Evolutionary conservation across 139 green algal species (phyloP).

Genomic region (Chara braunii): DNA sequence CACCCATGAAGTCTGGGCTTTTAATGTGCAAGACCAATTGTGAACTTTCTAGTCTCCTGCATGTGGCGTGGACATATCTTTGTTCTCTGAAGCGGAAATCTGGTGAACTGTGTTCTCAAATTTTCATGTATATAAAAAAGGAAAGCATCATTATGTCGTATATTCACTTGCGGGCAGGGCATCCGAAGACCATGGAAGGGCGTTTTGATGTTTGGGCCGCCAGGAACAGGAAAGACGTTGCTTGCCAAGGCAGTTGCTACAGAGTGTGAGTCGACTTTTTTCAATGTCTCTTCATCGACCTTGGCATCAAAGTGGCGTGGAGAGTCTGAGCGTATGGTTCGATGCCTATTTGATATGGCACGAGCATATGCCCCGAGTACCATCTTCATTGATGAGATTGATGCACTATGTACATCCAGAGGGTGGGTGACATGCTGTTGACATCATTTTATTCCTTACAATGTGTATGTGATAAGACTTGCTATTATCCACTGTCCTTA

Average conservation of each 20-base stretch:
- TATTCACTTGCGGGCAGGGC: no score
- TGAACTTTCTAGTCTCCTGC: no score
- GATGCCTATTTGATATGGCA: constrained; percentile 80
- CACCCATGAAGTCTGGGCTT: no score
- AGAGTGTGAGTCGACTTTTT: constrained; percentile 85
- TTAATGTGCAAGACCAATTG: no score
- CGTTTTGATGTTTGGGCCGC: constrained; percentile 89
- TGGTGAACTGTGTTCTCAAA: no score
- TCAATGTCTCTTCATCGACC: constrained; percentile 83
- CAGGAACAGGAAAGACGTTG: constrained; percentile 88
- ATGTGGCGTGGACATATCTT: no score
- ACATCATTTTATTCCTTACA: no score
- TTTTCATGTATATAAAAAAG: no score
- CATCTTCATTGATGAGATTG: constrained; percentile 92
- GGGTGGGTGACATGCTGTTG: constrained; percentile 41
- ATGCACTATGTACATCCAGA: constrained; percentile 73
- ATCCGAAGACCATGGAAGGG: constrained; percentile 85
- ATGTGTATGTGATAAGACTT: no score
- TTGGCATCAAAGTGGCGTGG: constrained; percentile 85
- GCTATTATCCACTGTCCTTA: no score
- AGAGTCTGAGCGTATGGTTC: constrained; percentile 69
- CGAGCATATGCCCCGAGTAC: constrained; percentile 62
- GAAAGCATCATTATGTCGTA: no score
- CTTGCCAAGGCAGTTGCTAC: constrained; percentile 82
- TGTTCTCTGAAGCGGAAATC: no score